phyloP scores from a whole-genome alignment of 1,284 basidiomycete genomes.

The Marasmius sp. region DNA sequence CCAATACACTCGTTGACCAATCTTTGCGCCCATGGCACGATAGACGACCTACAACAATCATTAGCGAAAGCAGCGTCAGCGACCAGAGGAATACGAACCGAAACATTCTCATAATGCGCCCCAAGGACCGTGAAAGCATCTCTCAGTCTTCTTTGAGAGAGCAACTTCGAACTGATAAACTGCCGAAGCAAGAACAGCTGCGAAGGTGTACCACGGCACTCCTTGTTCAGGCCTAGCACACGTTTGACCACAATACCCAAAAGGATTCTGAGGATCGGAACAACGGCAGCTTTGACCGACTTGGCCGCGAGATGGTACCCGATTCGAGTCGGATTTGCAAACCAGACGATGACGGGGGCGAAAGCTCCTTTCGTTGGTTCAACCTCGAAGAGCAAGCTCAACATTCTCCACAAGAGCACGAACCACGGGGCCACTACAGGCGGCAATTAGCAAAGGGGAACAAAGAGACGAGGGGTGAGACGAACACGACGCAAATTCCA shows the following conservation, averaged over 20 bases:
- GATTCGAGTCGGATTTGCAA: slow-evolving; percentile 37
- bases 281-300: slow-evolving; percentile 33
- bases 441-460: background rate
- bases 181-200: slow-evolving; percentile 34
- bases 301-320: slow-evolving; percentile 38
- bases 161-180: slow-evolving; percentile 36
- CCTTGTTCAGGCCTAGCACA: slow-evolving; percentile 36
- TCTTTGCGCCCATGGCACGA: slow-evolving; percentile 45
- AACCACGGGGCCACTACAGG: slow-evolving; percentile 40
- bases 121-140: slow-evolving; percentile 40
- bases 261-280: slow-evolving; percentile 37
- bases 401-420: slow-evolving; percentile 36
- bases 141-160: slow-evolving; percentile 35
- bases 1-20: slow-evolving; percentile 47
- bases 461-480: background rate
- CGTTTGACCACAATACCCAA: slow-evolving; percentile 41
- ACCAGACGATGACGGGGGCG: slow-evolving; percentile 43
- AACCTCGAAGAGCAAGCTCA: slow-evolving; percentile 27
- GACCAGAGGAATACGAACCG: slow-evolving; percentile 21
- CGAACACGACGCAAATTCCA: slow-evolving; percentile 20
- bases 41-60: slow-evolving; percentile 29
- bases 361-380: slow-evolving; percentile 28
- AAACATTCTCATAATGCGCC: slow-evolving; percentile 42
- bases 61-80: background rate
- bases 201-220: slow-evolving; percentile 25